Base-by-base conservation (phyloP, 2,329 filamentous ascomycete genomes). In the Berkeleyomyces basicola region DNA sequence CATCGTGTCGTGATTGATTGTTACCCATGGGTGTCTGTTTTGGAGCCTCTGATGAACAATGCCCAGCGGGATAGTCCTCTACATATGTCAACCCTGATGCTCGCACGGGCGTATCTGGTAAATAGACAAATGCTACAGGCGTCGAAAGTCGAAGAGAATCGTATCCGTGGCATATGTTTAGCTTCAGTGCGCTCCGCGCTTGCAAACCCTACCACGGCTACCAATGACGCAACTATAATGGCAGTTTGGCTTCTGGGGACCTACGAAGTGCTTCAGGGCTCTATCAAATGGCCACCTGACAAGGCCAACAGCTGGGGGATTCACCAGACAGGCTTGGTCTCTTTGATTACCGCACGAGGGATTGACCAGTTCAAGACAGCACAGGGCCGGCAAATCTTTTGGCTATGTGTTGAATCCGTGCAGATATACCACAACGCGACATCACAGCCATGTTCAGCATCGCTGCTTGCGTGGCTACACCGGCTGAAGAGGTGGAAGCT, bases 11-110 rank as follows among this genome's bases (percentile, higher is more conserved):
- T 65, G 46, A 63, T 65, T 16, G 63, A 65, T n/a, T 65, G 63
- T 39, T 65, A 65, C n/a, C 63, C 63, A 14, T 65, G 63, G 63
- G 61, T 65, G 7, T 58, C 61, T 43, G 57, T 37, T 1, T 42
- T 65, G 47, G 63, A 65, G 53, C 61, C 63, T n/a, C 42, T 65
- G n/a, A 62, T 65, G 63, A 16, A 61, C 16, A 49, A n/a, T 16
- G 55, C 46, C 33, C 46, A 33, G 5, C 39, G 60, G 16, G 43
- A 65, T 36, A 65, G 57, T 23, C 63, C 63, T 14, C 55, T 65
- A 16, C 53, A 47, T 31, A 49, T 65, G 7, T 61, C 63, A n/a
- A 65, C 63, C 7, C 37, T 46, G 9, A 65, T 65, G 63, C 37
- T 65, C 36, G 63, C 63, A 4, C 51, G 61, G 10, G 63, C 60